Percentiles rank a stretch among this genome's conserved stretches.
Evolutionary conservation across 1,284 basidiomycete genomes (phyloP).

Genomic region (Apiotrichum akiyoshidainum): DNA sequence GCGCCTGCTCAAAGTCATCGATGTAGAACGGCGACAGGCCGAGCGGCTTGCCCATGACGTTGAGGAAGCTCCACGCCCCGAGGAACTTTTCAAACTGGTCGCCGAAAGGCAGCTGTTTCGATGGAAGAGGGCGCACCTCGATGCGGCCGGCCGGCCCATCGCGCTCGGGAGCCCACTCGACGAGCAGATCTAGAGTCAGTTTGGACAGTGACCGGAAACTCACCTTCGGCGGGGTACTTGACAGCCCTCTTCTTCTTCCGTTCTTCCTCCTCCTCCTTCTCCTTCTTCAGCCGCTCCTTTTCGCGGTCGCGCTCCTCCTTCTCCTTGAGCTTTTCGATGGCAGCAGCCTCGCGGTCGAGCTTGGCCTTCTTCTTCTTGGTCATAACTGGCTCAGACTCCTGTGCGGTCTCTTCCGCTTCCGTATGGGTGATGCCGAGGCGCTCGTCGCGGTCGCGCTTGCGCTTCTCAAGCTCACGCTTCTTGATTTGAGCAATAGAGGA

Average conservation of each 20-base stretch:
- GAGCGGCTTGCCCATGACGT: slow-evolving; percentile 87
- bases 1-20: slow-evolving; percentile 86
- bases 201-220: slow-evolving; percentile 22
- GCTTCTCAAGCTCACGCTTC: slow-evolving; percentile 81
- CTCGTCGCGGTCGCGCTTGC: slow-evolving; percentile 61
- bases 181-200: slow-evolving; percentile 66
- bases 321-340: slow-evolving; percentile 9
- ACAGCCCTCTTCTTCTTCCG: slow-evolving; percentile 80
- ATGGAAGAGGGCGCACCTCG: slow-evolving; percentile 63
- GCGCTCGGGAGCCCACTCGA: slow-evolving; percentile 72
- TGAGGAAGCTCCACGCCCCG: slow-evolving; percentile 87
- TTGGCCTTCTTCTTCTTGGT: slow-evolving; percentile 68
- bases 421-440: slow-evolving; percentile 54
- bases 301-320: slow-evolving; percentile 53
- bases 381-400: slow-evolving; percentile 54
- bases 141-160: slow-evolving; percentile 33
- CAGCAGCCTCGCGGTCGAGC: slow-evolving; percentile 23
- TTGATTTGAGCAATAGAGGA: slow-evolving; percentile 73
- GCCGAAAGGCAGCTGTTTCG: slow-evolving; percentile 68
- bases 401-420: slow-evolving; percentile 63
- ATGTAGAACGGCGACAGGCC: slow-evolving; percentile 85
- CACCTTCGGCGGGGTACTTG: slow-evolving; percentile 62
- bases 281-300: slow-evolving; percentile 45
- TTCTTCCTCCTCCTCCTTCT: slow-evolving; percentile 57
- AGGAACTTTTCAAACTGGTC: slow-evolving; percentile 79